These are phyloP conservation scores for Rosa multiflora DNA, from an alignment of 306 rosid genomes.

Conservation along the genomic window DNA sequence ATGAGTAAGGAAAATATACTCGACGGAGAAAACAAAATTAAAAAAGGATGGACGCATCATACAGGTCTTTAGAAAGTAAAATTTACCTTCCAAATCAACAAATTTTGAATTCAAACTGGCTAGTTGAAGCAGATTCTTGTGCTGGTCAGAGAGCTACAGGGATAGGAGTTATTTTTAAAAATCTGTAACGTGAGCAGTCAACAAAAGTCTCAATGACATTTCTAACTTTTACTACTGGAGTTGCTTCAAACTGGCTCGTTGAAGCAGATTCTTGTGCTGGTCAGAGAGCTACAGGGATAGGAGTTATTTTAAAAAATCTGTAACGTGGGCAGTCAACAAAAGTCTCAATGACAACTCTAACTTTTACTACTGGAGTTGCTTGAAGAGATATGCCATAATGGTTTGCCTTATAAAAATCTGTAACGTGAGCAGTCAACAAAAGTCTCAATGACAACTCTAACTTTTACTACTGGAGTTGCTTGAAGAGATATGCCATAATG, in stretches of 20 bases:
- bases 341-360: not conserved
- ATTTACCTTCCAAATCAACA: not conserved
- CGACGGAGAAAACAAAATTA: not conserved
- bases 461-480: not conserved
- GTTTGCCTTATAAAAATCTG: conserved; percentile 12
- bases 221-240: not conserved
- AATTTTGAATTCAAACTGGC: not conserved
- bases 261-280: not conserved
- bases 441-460: not conserved
- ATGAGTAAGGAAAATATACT: not conserved
- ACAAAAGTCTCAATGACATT: conserved; percentile 9
- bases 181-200: not conserved
- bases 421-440: not conserved
- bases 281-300: not conserved
- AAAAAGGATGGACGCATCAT: not conserved
- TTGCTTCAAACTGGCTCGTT: not conserved
- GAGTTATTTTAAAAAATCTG: not conserved
- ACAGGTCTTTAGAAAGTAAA: not conserved
- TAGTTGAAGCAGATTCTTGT: not conserved
- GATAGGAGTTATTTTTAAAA: not conserved
- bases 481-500: conserved; percentile 2
- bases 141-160: not conserved
- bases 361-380: not conserved
- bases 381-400: conserved; percentile 2
- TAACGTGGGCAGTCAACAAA: not conserved